These are phyloP conservation scores for Spongospora subterranea DNA, from an alignment of 208 protist species.

Conservation along the genomic window DNA sequence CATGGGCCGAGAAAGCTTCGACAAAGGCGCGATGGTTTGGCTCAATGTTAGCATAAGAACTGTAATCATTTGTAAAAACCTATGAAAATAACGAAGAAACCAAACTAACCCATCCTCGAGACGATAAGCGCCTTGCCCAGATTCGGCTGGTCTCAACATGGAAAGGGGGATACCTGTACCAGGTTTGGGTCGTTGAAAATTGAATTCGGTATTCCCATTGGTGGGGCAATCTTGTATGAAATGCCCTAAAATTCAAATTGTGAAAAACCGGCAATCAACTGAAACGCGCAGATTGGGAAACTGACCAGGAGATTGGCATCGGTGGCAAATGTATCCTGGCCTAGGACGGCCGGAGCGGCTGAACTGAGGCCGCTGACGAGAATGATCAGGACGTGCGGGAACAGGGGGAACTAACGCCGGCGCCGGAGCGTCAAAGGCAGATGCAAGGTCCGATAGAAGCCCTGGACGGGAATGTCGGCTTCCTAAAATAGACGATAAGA, in stretches of 20 bases:
- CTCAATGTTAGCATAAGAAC: constrained; percentile 16
- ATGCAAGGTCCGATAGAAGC: background rate
- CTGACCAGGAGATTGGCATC: background rate
- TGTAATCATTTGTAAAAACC: background rate
- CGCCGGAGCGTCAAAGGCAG: background rate
- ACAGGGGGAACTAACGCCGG: background rate
- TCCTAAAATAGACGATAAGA: too few relatives aligned
- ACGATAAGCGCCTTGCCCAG: constrained; percentile 12
- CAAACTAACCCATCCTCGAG: constrained; percentile 21
- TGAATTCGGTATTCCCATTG: constrained; percentile 37
- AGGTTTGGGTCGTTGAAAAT: constrained; percentile 55
- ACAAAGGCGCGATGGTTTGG: constrained; percentile 31
- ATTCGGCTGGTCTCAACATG: constrained; percentile 3
- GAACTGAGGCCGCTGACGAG: background rate
- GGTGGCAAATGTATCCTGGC: constrained; percentile 40
- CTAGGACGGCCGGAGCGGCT: background rate
- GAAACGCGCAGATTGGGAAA: background rate
- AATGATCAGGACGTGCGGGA: background rate
- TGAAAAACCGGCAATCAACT: background rate
- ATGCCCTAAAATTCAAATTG: background rate
- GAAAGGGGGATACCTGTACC: constrained; percentile 40
- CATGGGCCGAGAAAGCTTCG: background rate
- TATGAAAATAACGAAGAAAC: background rate
- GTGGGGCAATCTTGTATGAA: constrained; percentile 52
- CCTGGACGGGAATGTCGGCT: background rate